Percentiles rank a stretch among this genome's conserved stretches.
These are phyloP conservation scores for Leccinum longicurvipes DNA, from an alignment of 768 basidiomycete species.

Conservation along the genomic window DNA sequence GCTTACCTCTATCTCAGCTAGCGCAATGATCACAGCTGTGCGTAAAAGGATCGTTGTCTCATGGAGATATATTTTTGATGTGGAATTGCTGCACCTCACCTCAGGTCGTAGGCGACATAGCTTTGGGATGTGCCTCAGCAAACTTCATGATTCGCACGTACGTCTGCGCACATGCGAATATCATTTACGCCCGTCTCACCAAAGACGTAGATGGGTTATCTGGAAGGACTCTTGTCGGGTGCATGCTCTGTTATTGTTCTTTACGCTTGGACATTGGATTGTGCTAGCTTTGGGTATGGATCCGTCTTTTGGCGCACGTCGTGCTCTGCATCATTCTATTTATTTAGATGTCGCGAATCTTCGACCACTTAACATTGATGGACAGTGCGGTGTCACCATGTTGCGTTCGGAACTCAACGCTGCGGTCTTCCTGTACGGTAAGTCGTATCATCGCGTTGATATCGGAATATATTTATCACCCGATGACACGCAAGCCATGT, in stretches of 20 bases:
- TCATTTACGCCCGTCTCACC: neutral
- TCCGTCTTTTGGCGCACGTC: neutral
- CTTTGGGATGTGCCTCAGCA: constrained; percentile 16
- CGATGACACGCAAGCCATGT: constrained; percentile 13
- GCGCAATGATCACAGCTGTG: constrained; percentile 9
- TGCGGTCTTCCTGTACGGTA: constrained; percentile 18
- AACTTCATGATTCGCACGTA: constrained; percentile 32
- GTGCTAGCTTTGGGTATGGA: constrained; percentile 14
- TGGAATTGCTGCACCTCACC: neutral
- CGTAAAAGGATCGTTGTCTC: neutral
- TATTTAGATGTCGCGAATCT: constrained; percentile 15
- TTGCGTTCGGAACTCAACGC: constrained; percentile 1
- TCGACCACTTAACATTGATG: neutral
- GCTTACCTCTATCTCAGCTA: constrained; percentile 9
- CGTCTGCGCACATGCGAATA: neutral
- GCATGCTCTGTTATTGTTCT: constrained; percentile 9
- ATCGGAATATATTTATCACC: neutral
- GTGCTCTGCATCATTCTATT: neutral
- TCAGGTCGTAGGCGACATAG: constrained; percentile 16
- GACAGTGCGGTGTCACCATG: neutral
- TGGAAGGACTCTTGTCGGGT: constrained; percentile 21
- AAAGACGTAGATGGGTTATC: constrained; percentile 24
- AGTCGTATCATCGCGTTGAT: neutral
- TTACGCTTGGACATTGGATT: constrained; percentile 23
- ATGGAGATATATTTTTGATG: neutral